Percentiles rank a stretch among this genome's conserved stretches.
phyloP scores from a whole-genome alignment of 208 protist genomes.

The Angomonas ambiguus region DNA sequence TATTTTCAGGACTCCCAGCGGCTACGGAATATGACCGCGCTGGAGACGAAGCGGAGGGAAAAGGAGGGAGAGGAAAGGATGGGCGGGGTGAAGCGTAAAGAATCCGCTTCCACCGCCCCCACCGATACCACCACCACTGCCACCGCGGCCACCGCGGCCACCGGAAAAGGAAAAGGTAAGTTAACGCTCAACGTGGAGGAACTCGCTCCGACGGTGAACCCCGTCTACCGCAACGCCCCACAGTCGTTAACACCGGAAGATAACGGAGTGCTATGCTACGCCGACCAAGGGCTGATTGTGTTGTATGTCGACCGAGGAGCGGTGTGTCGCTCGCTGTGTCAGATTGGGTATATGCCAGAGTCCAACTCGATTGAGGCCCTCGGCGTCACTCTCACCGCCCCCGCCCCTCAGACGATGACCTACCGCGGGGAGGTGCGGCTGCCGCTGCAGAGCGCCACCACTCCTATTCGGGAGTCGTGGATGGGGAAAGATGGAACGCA shows the following conservation, averaged over 20 bases:
- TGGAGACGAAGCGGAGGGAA: neutral
- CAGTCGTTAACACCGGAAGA: neutral
- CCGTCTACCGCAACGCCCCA: neutral
- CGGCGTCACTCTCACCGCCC: slow-evolving; percentile 33
- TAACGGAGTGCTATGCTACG: slow-evolving; percentile 32
- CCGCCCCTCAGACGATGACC: slow-evolving; percentile 31
- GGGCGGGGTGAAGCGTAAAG: neutral
- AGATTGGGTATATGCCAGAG: slow-evolving; percentile 24
- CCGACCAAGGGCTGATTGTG: slow-evolving; percentile 33
- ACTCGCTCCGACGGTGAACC: neutral
- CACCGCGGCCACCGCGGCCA: too few relatives aligned
- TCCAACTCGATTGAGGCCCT: slow-evolving; percentile 36
- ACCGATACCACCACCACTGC: neutral
- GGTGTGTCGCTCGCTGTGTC: slow-evolving; percentile 23
- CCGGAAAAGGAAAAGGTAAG: neutral
- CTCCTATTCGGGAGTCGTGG: neutral
- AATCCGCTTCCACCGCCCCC: neutral
- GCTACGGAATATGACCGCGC: slow-evolving; percentile 21
- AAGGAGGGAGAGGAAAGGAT: neutral
- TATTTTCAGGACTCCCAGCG: slow-evolving; percentile 33
- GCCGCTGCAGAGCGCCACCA: slow-evolving; percentile 7
- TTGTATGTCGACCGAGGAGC: slow-evolving; percentile 23
- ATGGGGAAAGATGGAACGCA: neutral
- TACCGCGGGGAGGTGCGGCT: slow-evolving; percentile 42
- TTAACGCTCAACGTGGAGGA: neutral